These are phyloP conservation scores for Xylariaceae sp. DNA, from an alignment of 2,329 filamentous ascomycete genomes.

Conservation along the genomic window DNA sequence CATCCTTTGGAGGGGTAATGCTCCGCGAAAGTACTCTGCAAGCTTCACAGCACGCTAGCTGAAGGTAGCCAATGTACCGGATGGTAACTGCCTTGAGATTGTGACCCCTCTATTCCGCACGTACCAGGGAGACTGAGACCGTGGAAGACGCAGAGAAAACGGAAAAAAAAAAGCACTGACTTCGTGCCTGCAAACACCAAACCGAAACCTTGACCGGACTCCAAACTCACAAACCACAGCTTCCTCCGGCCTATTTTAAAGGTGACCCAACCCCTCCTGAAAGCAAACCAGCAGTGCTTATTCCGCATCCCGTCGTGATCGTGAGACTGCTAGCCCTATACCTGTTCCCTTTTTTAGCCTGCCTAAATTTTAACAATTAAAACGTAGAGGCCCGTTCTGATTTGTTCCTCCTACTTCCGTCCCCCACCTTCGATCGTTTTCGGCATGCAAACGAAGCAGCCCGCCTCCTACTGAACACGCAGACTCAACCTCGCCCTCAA, in stretches of 20 bases:
- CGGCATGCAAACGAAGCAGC: constrained; percentile 14
- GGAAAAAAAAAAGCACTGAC: not conserved
- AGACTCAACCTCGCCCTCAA: too few species aligned
- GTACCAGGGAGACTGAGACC: not conserved
- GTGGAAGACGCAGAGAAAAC: not conserved
- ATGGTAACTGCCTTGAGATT: not conserved
- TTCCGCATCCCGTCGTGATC: not conserved
- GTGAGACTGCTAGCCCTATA: constrained; percentile 2
- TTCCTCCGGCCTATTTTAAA: not conserved
- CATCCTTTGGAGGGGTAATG: too few species aligned
- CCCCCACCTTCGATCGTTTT: constrained; percentile 16
- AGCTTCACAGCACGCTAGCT: too few species aligned
- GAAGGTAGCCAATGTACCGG: not conserved
- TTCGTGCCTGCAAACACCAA: not conserved
- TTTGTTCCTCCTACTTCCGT: constrained; percentile 1
- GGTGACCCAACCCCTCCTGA: not conserved
- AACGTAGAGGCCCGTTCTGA: not conserved
- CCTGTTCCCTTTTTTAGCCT: not conserved
- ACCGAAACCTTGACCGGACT: not conserved
- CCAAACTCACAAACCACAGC: not conserved
- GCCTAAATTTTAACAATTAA: not conserved
- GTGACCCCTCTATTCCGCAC: not conserved
- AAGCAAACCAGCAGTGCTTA: constrained; percentile 1
- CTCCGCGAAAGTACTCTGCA: too few species aligned
- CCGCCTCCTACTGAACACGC: not conserved